Conservation (phyloP, 148 eudicot species). For the Fallopia convolvulus region DNA sequence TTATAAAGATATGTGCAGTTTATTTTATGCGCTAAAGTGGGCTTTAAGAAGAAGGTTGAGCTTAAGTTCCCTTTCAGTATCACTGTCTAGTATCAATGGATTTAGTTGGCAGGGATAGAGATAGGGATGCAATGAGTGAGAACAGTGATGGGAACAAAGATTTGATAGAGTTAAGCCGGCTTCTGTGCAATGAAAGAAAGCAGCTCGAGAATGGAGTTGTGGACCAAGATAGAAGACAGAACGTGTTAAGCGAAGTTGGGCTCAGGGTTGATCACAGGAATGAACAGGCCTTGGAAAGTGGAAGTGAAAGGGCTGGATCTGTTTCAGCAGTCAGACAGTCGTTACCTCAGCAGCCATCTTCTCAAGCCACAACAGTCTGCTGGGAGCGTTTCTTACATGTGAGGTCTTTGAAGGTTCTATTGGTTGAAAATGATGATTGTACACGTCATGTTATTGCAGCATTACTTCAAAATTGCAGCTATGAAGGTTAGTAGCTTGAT, state of each 20-base stretch:
- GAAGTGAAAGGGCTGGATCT: slow-evolving; percentile 10
- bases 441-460: slow-evolving; percentile 60
- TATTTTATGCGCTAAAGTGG: slow-evolving; percentile 16
- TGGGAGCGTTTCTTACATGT: slow-evolving; percentile 56
- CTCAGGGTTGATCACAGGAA: slow-evolving; percentile 12
- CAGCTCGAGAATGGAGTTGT: slow-evolving; percentile 13
- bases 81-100: slow-evolving; percentile 21
- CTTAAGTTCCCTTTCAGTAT: slow-evolving; percentile 8
- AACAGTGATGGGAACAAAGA: slow-evolving; percentile 23
- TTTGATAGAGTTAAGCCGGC: slow-evolving; percentile 9
- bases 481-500: slow-evolving; percentile 45
- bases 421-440: slow-evolving; percentile 63
- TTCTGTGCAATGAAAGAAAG: slow-evolving; percentile 13
- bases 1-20: slow-evolving; percentile 19
- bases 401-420: slow-evolving; percentile 43
- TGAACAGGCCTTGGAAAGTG: slow-evolving; percentile 17
- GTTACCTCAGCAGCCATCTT: slow-evolving; percentile 22
- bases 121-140: slow-evolving; percentile 25
- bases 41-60: slow-evolving; percentile 9
- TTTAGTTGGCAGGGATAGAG: slow-evolving; percentile 24
- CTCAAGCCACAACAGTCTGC: slow-evolving; percentile 28
- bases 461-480: slow-evolving; percentile 50
- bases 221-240: slow-evolving; percentile 16
- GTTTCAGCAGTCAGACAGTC: slow-evolving; percentile 15
- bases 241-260: slow-evolving; percentile 14